Base-by-base conservation (phyloP, 441 rosid species). In the Populus hybrid region DNA sequence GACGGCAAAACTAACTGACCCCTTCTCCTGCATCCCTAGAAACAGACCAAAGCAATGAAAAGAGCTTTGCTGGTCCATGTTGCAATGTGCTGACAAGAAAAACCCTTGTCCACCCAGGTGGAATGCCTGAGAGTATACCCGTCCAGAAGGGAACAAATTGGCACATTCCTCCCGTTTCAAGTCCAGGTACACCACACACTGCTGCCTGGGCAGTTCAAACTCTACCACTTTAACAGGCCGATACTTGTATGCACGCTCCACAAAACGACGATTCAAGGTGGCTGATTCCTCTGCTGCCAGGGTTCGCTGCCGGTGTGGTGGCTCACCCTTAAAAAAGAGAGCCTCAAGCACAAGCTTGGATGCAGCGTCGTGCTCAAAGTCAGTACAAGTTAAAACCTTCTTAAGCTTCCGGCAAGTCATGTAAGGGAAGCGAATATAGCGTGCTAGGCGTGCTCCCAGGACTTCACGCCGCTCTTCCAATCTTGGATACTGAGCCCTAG, bases 181-280 rank as follows among this genome's bases (percentile, higher is more conserved):
- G 86, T 94, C 94, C 75, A 92, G 77, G 83, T 92, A 94, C 40
- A 90, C 93, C 69, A 94, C 86, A 70, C 97, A 91, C 38, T 90
- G 97, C 61, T 79, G 94, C 75, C 88, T 80, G 10, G 98, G 97
- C 10, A 77, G 82, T 81, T 91, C 93, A 70, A 92, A 90, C 78
- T 91, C 93, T 57, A 94, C 93, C 63, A 89, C 85, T 80, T 91
- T 91, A 42, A 92, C 89, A 23, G 94, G 98, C 67, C 89, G 80
- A 79, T 80, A 83, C 82, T 78, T 90, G 87, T 91, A 92, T 40
- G 91, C 88, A 75, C 97, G 89, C 81, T 91, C 93, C 26, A 86
- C 83, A 74, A 89, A 91, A 32, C 88, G 84, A 21, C 82, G 86
- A 68, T 79, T 83, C 66, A 68, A 68, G 67, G 88, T 16, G 16